Evolutionary conservation across 805 yeast genomes (phyloP).

Genomic region (Candida nonsorbophila): DNA sequence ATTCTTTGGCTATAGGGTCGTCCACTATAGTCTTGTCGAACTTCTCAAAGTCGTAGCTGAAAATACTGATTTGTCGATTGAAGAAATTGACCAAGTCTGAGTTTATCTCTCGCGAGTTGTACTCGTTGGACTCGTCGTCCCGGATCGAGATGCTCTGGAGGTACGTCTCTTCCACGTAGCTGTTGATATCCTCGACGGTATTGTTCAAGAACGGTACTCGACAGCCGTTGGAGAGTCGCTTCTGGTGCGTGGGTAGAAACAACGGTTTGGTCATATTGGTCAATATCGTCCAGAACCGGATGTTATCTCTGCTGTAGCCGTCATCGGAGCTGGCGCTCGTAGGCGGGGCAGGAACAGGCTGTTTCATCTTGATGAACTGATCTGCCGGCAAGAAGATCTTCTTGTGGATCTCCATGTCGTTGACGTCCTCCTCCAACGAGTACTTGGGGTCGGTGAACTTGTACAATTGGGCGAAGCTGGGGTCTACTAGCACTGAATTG

Average conservation of each 20-base stretch:
- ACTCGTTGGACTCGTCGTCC: constrained; percentile 14
- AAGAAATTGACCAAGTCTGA: constrained; percentile 23
- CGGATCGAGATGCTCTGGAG: constrained; percentile 3
- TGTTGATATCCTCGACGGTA: constrained; percentile 24
- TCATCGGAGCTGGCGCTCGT: constrained; percentile 5
- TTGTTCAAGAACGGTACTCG: constrained; percentile 17
- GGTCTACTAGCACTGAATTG: constrained; percentile 25
- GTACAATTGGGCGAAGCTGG: constrained; percentile 23
- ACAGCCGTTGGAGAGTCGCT: constrained; percentile 14
- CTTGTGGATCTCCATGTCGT: constrained; percentile 20
- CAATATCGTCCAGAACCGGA: constrained; percentile 13
- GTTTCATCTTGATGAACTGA: constrained; percentile 21
- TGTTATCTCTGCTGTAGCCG: constrained; percentile 7
- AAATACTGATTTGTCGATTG: constrained; percentile 15
- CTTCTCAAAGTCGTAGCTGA: constrained; percentile 15
- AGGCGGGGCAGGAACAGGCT: constrained; percentile 8
- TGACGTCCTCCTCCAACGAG: constrained; percentile 14
- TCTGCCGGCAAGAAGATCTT: constrained; percentile 30
- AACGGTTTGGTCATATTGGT: constrained; percentile 17
- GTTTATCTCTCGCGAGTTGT: constrained; percentile 20
- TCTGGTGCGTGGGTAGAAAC: constrained; percentile 19
- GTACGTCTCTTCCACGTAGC: constrained; percentile 11
- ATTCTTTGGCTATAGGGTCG: constrained; percentile 9
- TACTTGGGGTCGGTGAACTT: constrained; percentile 30
- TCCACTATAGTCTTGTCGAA: background rate